Conservation (phyloP, 106 monocot genomes). For the Hemerocallis citrina region DNA sequence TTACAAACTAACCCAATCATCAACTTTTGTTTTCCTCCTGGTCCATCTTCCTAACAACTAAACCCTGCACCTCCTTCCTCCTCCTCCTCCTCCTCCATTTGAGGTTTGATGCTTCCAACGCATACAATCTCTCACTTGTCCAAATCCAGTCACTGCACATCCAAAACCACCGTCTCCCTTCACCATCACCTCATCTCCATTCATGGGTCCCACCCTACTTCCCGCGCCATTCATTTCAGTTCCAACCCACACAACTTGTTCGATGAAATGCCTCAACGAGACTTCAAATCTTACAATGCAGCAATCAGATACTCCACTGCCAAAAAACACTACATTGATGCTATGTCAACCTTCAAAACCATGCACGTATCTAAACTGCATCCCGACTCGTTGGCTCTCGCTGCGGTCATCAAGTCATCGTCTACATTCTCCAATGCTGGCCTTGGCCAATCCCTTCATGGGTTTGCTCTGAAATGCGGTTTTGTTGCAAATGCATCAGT, state of each 20-base stretch:
- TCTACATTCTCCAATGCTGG: not conserved
- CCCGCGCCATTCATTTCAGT: no score
- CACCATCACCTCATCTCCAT: no score
- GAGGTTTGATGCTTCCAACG: no score
- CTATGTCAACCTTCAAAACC: constrained; percentile 15
- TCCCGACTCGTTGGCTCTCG: constrained; percentile 34
- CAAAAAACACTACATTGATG: constrained; percentile 1
- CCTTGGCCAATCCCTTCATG: constrained; percentile 36
- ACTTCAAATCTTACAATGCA: constrained; percentile 15
- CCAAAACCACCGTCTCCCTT: no score
- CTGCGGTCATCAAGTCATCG: constrained; percentile 39
- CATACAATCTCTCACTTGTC: no score
- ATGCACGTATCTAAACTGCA: constrained; percentile 3
- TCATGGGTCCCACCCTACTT: no score
- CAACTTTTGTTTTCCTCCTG: no score
- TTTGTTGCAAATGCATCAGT: constrained; percentile 1
- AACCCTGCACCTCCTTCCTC: no score
- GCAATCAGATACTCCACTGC: constrained; percentile 11
- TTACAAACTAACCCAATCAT: no score
- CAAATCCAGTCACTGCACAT: no score
- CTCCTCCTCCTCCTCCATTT: no score
- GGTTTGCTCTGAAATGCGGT: constrained; percentile 23
- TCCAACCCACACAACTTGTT: constrained; percentile 11
- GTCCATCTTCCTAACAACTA: no score
- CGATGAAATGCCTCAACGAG: constrained; percentile 22